These are phyloP conservation scores for Nothopassalora personata DNA, from an alignment of 2,329 filamentous ascomycete species.

Conservation along the genomic window DNA sequence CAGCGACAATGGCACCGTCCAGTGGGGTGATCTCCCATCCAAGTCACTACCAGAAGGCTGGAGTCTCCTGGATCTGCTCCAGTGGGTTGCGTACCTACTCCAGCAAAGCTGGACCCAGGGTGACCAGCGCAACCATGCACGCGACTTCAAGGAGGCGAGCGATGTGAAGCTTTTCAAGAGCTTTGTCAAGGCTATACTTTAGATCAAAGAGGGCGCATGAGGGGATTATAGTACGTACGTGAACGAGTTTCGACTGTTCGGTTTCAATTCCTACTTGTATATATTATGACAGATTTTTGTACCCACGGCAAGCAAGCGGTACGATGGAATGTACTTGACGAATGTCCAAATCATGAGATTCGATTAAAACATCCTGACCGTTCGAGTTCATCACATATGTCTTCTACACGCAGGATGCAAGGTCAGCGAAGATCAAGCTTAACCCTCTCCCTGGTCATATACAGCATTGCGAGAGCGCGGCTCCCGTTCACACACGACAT, in stretches of 20 bases:
- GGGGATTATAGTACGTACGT: background rate
- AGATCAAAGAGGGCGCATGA: background rate
- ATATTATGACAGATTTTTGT: background rate
- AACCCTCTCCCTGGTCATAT: too few relatives aligned
- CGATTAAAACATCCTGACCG: too few relatives aligned
- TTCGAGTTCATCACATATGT: too few relatives aligned
- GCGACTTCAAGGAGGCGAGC: constrained; percentile 11
- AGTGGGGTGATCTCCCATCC: constrained; percentile 10
- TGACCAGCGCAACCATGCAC: constrained; percentile 12
- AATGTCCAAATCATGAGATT: background rate
- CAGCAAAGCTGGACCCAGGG: constrained; percentile 17
- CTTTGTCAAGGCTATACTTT: background rate
- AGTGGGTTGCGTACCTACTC: constrained; percentile 27
- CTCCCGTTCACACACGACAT: too few relatives aligned
- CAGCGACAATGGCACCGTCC: background rate
- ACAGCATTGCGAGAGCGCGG: too few relatives aligned
- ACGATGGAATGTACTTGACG: background rate
- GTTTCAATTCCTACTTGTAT: background rate
- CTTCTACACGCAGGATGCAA: too few relatives aligned
- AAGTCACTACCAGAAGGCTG: constrained; percentile 26
- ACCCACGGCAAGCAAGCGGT: background rate
- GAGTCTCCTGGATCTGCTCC: constrained; percentile 24
- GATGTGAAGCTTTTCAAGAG: background rate
- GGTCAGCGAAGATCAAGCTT: too few relatives aligned
- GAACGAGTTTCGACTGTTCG: background rate